Percentiles rank a stretch among this genome's conserved stretches.
Conservation (phyloP, 768 basidiomycete species). For the Clavulina sp. region DNA sequence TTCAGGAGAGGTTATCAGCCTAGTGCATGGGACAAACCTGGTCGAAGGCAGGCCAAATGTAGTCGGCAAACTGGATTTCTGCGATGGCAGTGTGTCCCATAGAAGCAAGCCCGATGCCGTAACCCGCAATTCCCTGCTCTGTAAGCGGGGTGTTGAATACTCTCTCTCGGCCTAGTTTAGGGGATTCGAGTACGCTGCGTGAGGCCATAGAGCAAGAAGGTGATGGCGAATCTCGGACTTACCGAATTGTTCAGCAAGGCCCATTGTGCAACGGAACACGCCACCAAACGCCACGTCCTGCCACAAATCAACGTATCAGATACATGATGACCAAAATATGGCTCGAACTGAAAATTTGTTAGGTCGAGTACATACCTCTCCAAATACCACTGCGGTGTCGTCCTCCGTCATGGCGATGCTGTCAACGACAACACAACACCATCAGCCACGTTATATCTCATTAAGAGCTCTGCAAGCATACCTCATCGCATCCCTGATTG, state of each 20-base stretch:
- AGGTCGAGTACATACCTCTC: too few relatives aligned
- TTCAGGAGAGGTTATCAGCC: background rate
- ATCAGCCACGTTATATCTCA: background rate
- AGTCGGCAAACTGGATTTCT: slow-evolving; percentile 75
- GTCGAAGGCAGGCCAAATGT: slow-evolving; percentile 90
- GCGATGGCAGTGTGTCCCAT: slow-evolving; percentile 94
- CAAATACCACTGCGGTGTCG: slow-evolving; percentile 76
- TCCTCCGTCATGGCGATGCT: slow-evolving; percentile 76
- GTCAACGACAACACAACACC: background rate
- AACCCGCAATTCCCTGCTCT: slow-evolving; percentile 88
- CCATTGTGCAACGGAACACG: slow-evolving; percentile 89
- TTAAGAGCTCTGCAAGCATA: slow-evolving; percentile 15
- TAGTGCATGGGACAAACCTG: slow-evolving; percentile 35
- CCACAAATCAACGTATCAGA: slow-evolving; percentile 25
- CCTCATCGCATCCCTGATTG: slow-evolving; percentile 82
- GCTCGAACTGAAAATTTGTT: too few relatives aligned
- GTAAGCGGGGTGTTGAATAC: slow-evolving; percentile 92
- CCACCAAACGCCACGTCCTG: slow-evolving; percentile 87
- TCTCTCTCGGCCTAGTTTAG: slow-evolving; percentile 53
- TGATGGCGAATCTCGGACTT: slow-evolving; percentile 14
- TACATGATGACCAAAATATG: slow-evolving; percentile 3
- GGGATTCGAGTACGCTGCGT: background rate
- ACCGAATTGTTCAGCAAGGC: slow-evolving; percentile 88
- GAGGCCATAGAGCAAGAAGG: slow-evolving; percentile 1
- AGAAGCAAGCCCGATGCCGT: slow-evolving; percentile 76